A percentile compares a stretch with the other conserved stretches of the same genome.
phyloP scores from a whole-genome alignment of 228 moss, liverwort and hornwort genomes.

The Sphagnum fallax region DNA sequence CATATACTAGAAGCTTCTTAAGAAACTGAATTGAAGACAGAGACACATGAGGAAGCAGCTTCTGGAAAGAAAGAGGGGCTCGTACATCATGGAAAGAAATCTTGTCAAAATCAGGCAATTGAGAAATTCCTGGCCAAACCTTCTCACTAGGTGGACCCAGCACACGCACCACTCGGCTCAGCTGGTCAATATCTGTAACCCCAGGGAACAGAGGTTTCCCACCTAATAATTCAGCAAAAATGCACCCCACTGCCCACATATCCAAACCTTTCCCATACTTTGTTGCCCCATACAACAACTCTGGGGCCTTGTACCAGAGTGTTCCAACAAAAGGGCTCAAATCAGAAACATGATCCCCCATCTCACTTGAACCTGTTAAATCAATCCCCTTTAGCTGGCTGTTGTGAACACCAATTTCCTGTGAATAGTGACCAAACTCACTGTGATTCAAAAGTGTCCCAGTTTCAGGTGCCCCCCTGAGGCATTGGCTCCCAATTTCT shows the following conservation, averaged over 20 bases:
- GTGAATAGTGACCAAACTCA: constrained; percentile 11
- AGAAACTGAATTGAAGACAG: constrained; percentile 56
- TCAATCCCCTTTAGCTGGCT: constrained; percentile 36
- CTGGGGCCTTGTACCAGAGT: constrained; percentile 96
- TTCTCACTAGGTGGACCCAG: constrained; percentile 69
- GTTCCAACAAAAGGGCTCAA: constrained; percentile 91
- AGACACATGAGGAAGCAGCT: constrained; percentile 55
- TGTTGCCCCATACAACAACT: constrained; percentile 84
- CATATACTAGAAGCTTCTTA: constrained; percentile 68
- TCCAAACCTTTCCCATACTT: constrained; percentile 82
- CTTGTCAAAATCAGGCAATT: constrained; percentile 82
- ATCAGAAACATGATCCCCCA: constrained; percentile 48
- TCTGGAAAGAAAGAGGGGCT: constrained; percentile 44
- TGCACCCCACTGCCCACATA: constrained; percentile 85
- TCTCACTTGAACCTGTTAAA: constrained; percentile 46
- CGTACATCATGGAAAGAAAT: constrained; percentile 77
- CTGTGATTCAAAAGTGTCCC: background rate
- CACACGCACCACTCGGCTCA: constrained; percentile 82
- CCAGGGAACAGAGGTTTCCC: constrained; percentile 90
- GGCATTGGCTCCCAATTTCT: constrained; percentile 15
- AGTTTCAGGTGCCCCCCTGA: background rate
- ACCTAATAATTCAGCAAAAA: constrained; percentile 74
- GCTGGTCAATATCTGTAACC: constrained; percentile 83
- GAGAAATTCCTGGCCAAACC: constrained; percentile 71
- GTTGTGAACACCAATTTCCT: constrained; percentile 9